These are phyloP conservation scores for Aquanectria penicillioides DNA, from an alignment of 2,329 filamentous ascomycete species.

Conservation along the genomic window DNA sequence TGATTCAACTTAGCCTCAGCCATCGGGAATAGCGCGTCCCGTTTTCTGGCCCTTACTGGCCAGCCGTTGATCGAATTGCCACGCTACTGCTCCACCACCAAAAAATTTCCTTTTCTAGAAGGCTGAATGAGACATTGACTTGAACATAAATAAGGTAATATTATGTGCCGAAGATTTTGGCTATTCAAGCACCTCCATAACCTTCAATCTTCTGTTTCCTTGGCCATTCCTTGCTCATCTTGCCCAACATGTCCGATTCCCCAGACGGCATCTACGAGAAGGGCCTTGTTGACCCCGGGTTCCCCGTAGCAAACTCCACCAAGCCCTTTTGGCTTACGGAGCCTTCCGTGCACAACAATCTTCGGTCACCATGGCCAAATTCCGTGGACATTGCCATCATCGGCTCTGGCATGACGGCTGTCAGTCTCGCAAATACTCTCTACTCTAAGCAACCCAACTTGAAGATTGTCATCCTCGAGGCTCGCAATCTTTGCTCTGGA, in stretches of 20 bases:
- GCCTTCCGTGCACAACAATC: conserved; percentile 21
- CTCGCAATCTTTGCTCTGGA: conserved; percentile 30
- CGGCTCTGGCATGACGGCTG: conserved; percentile 35
- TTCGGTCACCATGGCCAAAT: conserved; percentile 25
- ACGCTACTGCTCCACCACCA: too few relatives aligned
- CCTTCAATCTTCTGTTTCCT: too few relatives aligned
- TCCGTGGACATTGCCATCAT: conserved; percentile 32
- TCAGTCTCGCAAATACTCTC: conserved; percentile 23
- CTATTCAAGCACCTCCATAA: too few relatives aligned
- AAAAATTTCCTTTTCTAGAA: too few relatives aligned
- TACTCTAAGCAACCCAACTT: conserved; percentile 21
- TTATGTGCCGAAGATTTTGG: too few relatives aligned
- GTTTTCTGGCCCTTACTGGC: too few relatives aligned
- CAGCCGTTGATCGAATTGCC: too few relatives aligned
- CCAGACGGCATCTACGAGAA: conserved; percentile 35
- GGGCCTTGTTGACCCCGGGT: conserved; percentile 30
- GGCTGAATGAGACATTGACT: too few relatives aligned
- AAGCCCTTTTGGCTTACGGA: conserved; percentile 31
- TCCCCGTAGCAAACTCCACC: conserved; percentile 30
- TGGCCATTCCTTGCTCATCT: too few relatives aligned
- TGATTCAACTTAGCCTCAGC: too few relatives aligned
- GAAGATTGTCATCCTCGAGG: conserved; percentile 29
- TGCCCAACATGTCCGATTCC: conserved; percentile 26
- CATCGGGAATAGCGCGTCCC: too few relatives aligned
- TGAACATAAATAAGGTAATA: too few relatives aligned